phyloP scores from a whole-genome alignment of 768 basidiomycete genomes.

The Rhodotorula sphaerocarpa region DNA sequence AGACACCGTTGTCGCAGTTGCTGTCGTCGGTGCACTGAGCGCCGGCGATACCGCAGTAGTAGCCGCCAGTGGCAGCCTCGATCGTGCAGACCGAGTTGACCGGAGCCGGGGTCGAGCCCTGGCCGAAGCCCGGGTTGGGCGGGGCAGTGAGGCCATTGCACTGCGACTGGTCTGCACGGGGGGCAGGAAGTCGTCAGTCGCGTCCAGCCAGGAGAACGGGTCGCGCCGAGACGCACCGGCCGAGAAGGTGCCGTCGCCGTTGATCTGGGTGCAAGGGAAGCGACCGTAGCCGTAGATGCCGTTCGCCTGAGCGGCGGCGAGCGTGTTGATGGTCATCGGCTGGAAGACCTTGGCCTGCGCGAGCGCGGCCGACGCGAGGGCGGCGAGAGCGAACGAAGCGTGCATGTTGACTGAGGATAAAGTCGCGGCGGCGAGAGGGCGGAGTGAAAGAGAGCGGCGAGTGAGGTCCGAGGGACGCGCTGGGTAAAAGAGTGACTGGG shows the following conservation, averaged over 20 bases:
- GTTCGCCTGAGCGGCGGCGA: too few relatives aligned
- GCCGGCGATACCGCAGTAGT: slow-evolving; percentile 25
- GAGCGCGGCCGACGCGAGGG: slow-evolving; percentile 12
- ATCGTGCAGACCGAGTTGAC: not conserved
- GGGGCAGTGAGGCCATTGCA: not conserved
- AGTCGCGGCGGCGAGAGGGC: too few relatives aligned
- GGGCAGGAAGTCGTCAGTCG: too few relatives aligned
- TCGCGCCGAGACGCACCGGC: not conserved
- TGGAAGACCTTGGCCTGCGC: not conserved
- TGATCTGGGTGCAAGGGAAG: slow-evolving; percentile 19
- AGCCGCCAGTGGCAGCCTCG: slow-evolving; percentile 6
- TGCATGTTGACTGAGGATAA: slow-evolving; percentile 1
- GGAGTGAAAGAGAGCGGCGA: not conserved
- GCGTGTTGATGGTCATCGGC: too few relatives aligned
- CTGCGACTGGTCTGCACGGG: slow-evolving; percentile 2
- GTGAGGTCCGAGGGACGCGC: not conserved
- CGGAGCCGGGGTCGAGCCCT: slow-evolving; percentile 13
- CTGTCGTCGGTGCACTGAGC: slow-evolving; percentile 3
- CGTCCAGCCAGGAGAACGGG: too few relatives aligned
- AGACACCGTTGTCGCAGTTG: slow-evolving; percentile 19
- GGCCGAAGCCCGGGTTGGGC: not conserved
- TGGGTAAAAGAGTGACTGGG: not conserved
- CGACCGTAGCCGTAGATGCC: slow-evolving; percentile 8
- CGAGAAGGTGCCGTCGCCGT: slow-evolving; percentile 11
- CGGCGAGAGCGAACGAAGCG: slow-evolving; percentile 1